Conservation (phyloP, 768 basidiomycete species). For the Lactifluus pinguis region DNA sequence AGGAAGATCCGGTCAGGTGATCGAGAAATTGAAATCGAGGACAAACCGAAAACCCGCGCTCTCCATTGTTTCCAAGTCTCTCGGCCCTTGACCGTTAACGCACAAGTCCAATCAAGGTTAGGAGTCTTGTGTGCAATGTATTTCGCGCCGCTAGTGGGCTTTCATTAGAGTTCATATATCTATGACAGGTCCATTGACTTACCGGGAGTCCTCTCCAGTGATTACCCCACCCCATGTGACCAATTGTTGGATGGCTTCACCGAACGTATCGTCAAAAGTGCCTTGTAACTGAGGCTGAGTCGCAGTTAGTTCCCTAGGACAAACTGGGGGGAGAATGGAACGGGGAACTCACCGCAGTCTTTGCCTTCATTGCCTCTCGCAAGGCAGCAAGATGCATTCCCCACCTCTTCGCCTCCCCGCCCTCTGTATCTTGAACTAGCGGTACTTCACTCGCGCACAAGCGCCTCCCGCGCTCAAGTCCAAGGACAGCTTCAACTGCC, state of each 20-base stretch:
- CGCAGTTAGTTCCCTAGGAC: not conserved
- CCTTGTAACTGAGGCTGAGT: constrained; percentile 44
- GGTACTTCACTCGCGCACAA: constrained; percentile 48
- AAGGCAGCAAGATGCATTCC: constrained; percentile 56
- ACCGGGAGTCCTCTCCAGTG: constrained; percentile 56
- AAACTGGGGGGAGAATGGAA: not conserved
- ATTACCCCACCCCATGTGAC: constrained; percentile 65
- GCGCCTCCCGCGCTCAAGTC: constrained; percentile 52
- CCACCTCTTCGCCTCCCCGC: constrained; percentile 70
- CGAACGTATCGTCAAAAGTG: constrained; percentile 64
- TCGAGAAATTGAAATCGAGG: not conserved
- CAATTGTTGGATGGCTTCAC: constrained; percentile 71
- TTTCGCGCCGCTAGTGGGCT: constrained; percentile 46
- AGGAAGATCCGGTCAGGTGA: not conserved
- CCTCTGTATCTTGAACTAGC: constrained; percentile 37
- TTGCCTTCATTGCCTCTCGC: constrained; percentile 47
- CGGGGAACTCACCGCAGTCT: constrained; percentile 38
- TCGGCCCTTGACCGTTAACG: constrained; percentile 53
- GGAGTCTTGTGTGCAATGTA: constrained; percentile 70
- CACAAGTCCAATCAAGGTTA: constrained; percentile 58
- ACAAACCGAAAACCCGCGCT: constrained; percentile 50
- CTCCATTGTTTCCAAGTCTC: constrained; percentile 66
- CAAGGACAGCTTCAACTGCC: constrained; percentile 55
- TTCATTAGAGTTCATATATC: constrained; percentile 7
- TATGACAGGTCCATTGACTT: constrained; percentile 26